Evolutionary conservation across 352 stramenopile species (phyloP), one percentile per base, ranked within the genome.

Genomic region (Phytopythium delawarense): DNA sequence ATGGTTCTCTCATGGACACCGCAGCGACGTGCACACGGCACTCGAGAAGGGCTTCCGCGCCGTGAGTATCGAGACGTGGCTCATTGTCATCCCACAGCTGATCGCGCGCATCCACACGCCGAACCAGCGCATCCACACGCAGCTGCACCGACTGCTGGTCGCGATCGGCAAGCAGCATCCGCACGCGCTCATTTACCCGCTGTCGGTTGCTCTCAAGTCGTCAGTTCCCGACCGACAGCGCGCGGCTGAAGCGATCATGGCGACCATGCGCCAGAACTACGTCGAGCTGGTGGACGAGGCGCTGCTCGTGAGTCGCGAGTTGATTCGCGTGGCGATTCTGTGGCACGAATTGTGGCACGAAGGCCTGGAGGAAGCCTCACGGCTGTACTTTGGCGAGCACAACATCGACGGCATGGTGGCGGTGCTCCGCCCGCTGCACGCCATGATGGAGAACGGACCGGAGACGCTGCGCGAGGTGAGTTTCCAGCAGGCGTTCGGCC

Each of bases 331-430:
- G 13, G 97, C 97, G 23, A 99, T 99, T 66, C 73, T 99, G 50
- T 99, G 97, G 97, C 85, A 99, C 61, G 98, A 99, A 70, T 91
- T 98, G 69, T 99, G 98, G 98, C 97, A 99, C 59, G 94, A 98
- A 76, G 96, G 92, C 1, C 80, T 99, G 1, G 97, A 99, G 66
- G 94, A 99, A 72, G 98, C 98, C 7, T 98, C 89, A 32, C 79
- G 96, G 6, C 69, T 99, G 48, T 96, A 99, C 75, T 99, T 99
- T 76, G 94, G 88, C 18, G 92, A 99, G 66, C 91, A 94, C n/a
- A 96, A 99, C 78, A 84, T 99, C 7, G 87, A 97, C 25, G 96
- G 77, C 18, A 99, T 99, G 96, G 69, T 99, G 12, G 88, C 91
- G 59, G 89, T 98, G 8, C 71, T 99, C 0, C 66, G 92, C 20